phyloP scores from a whole-genome alignment of 495 filamentous ascomycete species.

The Xylaria curta region DNA sequence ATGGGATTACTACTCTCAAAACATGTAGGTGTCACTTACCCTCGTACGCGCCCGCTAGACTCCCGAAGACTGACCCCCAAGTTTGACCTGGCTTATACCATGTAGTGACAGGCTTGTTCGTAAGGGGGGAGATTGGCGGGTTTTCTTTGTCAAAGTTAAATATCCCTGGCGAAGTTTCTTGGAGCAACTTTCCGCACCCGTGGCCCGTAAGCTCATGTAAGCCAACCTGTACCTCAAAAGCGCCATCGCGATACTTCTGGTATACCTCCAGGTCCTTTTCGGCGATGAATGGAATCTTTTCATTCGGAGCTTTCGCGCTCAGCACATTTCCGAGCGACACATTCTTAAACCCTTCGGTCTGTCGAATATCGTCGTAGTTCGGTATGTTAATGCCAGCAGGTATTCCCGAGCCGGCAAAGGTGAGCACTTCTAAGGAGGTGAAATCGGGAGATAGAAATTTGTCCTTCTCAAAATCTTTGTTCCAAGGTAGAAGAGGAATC shows the following conservation, averaged over 20 bases:
- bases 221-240: slow-evolving; percentile 95
- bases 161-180: slow-evolving; percentile 78
- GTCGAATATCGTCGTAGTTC: slow-evolving; percentile 94
- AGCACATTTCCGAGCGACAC: slow-evolving; percentile 91
- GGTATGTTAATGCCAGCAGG: slow-evolving; percentile 80
- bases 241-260: slow-evolving; percentile 76
- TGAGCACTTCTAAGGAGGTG: slow-evolving; percentile 78
- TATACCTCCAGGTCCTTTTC: slow-evolving; percentile 77
- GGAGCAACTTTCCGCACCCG: slow-evolving; percentile 92
- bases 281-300: slow-evolving; percentile 86
- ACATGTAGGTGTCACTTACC: slow-evolving; percentile 46
- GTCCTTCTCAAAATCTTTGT: slow-evolving; percentile 89
- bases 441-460: slow-evolving; percentile 94
- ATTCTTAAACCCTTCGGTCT: slow-evolving; percentile 97
- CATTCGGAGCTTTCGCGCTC: slow-evolving; percentile 85
- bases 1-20: background rate
- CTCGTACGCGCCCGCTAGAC: slow-evolving; percentile 85
- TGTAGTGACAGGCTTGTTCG: slow-evolving; percentile 74
- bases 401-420: slow-evolving; percentile 75
- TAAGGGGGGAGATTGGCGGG: slow-evolving; percentile 82
- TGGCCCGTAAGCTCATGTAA: slow-evolving; percentile 96
- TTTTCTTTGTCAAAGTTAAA: slow-evolving; percentile 87
- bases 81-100: slow-evolving; percentile 96
- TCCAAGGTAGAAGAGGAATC: slow-evolving; percentile 90
- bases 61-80: slow-evolving; percentile 90